Evolutionary conservation across 2,329 filamentous ascomycete species (phyloP), one percentile per base, ranked within the genome.

Genomic region (Cercospora sp.): DNA sequence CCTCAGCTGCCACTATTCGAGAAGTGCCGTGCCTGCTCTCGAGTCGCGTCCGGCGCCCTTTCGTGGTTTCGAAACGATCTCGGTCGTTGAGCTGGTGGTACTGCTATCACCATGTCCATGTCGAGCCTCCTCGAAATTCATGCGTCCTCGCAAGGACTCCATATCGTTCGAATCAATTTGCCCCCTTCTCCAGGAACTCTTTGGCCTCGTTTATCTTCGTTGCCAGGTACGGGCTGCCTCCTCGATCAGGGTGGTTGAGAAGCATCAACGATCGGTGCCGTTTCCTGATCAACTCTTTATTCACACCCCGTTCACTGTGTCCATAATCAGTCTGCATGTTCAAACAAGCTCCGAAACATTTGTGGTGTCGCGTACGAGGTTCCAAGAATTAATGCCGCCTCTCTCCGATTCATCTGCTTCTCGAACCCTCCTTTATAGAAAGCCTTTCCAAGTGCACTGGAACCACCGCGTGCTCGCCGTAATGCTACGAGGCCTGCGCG

Each of bases 381-480:
- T 72, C 95, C 91, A 60, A 99, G 84, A 69, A 99, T 97, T 74
- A 99, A 83, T 4, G 93, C 87, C 24, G 95, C 95, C 82, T 99
- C 95, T 80, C 91, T 89, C 80, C 91, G 88, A 80, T 89, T 97
- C 94, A 99, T 99, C 81, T 91, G 91, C 69, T 89, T 85, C 83
- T 99, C 95, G 79, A 99, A 99, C n/a, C 95, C 95, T 74, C 95
- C 95, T 82, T 98, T 99, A 86, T 97, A 98, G 79, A 93, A 99
- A 51, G 93, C 89, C 81, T 94, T 93, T 75, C 95, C 95, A 74
- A 97, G 84, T 40, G 91, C 90, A 73, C 91, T 91, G 8, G 81
- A 82, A 68, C 90, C 90, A 71, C 91, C 91, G 70, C 91, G 87
- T 69, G 91, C 97, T 76, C 92, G 89, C 71, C 94, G 89, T 80